Conservation (phyloP, 129 eudicot species). For the Kitagawia praeruptora region DNA sequence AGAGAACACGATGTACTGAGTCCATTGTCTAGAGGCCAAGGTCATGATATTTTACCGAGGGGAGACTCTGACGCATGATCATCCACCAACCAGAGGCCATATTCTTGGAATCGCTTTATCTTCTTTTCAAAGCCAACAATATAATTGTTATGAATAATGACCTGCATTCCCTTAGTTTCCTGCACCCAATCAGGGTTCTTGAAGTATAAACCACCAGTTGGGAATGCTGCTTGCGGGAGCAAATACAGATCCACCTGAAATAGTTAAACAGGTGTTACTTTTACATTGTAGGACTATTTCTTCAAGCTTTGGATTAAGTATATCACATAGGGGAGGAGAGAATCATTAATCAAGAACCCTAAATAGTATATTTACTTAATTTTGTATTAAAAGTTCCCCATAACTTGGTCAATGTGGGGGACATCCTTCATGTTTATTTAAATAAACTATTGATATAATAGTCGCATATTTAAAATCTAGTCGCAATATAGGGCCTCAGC, state of each 20-base stretch:
- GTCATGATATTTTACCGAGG: slow-evolving; percentile 56
- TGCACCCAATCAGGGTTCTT: slow-evolving; percentile 86
- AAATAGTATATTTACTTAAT: background rate
- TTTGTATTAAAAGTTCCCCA: background rate
- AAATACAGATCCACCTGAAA: slow-evolving; percentile 84
- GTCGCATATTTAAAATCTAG: background rate
- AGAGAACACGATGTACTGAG: background rate
- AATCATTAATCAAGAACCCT: background rate
- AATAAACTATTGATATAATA: background rate
- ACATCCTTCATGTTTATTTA: background rate
- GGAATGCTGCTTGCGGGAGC: slow-evolving; percentile 87
- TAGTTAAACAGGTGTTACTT: slow-evolving; percentile 25
- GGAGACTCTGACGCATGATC: slow-evolving; percentile 72
- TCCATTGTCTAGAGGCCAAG: background rate
- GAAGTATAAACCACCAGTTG: slow-evolving; percentile 89
- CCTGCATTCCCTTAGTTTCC: slow-evolving; percentile 83
- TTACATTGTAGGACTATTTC: slow-evolving; percentile 44
- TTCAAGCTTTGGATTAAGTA: slow-evolving; percentile 36
- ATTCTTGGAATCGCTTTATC: slow-evolving; percentile 70
- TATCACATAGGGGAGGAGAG: background rate
- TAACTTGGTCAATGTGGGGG: background rate
- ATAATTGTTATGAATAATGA: slow-evolving; percentile 79
- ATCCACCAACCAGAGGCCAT: slow-evolving; percentile 84
- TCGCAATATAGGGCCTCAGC: background rate
- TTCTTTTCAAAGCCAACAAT: slow-evolving; percentile 87